phyloP scores from a whole-genome alignment of 805 yeast genomes.

The Spathaspora girioi region DNA sequence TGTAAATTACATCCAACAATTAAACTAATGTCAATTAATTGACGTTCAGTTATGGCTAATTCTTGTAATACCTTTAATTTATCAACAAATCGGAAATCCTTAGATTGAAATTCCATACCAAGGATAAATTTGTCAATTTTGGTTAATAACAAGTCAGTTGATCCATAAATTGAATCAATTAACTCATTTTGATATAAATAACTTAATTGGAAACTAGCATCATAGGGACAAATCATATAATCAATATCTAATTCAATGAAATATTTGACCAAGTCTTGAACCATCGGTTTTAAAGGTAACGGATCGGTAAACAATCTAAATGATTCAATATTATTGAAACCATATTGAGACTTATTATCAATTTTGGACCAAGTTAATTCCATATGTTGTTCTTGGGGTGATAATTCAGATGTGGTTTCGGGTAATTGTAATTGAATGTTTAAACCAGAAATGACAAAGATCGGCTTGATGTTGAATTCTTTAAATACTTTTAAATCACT shows the following conservation, averaged over 20 bases:
- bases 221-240: constrained; percentile 77
- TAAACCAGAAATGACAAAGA: constrained; percentile 76
- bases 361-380: constrained; percentile 39
- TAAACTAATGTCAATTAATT: constrained; percentile 71
- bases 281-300: constrained; percentile 46
- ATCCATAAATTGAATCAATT: constrained; percentile 78
- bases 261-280: constrained; percentile 52
- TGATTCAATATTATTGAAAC: constrained; percentile 33
- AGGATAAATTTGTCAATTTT: constrained; percentile 67
- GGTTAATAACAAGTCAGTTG: constrained; percentile 72
- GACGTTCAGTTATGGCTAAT: constrained; percentile 56
- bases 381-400: constrained; percentile 37
- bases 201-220: constrained; percentile 75
- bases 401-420: constrained; percentile 23
- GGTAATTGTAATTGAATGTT: constrained; percentile 34
- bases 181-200: constrained; percentile 55
- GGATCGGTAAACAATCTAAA: constrained; percentile 54
- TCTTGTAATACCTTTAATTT: constrained; percentile 56
- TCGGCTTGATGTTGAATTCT: constrained; percentile 65
- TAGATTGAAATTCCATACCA: constrained; percentile 62
- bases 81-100: constrained; percentile 66
- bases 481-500: constrained; percentile 60
- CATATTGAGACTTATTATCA: constrained; percentile 10
- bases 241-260: constrained; percentile 56
- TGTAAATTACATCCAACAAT: constrained; percentile 78